phyloP scores from a whole-genome alignment of 768 basidiomycete species.

The Hericium erinaceus region DNA sequence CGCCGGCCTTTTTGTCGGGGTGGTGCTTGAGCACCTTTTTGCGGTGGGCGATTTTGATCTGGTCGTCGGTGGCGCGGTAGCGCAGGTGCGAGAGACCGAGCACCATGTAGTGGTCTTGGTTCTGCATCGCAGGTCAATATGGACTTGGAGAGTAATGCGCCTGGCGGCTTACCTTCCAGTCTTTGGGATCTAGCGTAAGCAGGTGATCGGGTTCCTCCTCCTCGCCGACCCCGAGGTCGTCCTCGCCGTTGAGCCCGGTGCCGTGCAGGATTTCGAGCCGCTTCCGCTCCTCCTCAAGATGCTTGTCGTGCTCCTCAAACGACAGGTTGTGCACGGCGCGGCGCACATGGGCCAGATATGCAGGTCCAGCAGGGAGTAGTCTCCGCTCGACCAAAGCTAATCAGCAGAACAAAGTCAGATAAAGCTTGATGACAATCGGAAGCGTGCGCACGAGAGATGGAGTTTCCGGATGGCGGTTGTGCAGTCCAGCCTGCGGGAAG shows the following conservation, averaged over 20 bases:
- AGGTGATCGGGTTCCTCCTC: slow-evolving; percentile 73
- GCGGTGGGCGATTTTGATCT: slow-evolving; percentile 95
- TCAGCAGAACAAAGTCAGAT: not conserved
- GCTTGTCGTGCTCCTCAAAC: slow-evolving; percentile 76
- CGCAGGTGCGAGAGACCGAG: slow-evolving; percentile 89
- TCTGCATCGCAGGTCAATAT: slow-evolving; percentile 33
- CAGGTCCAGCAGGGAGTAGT: slow-evolving; percentile 80
- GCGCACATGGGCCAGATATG: slow-evolving; percentile 76
- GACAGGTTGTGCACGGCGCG: slow-evolving; percentile 66
- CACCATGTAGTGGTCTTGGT: slow-evolving; percentile 98
- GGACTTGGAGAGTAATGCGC: too few relatives aligned
- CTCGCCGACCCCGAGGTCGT: slow-evolving; percentile 88
- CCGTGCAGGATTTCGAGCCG: slow-evolving; percentile 41
- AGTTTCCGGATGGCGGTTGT: slow-evolving; percentile 26
- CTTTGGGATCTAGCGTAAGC: slow-evolving; percentile 82
- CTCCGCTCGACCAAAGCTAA: slow-evolving; percentile 34
- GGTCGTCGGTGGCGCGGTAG: slow-evolving; percentile 77
- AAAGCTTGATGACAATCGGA: not conserved
- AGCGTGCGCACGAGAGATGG: slow-evolving; percentile 22
- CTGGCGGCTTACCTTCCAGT: slow-evolving; percentile 77
- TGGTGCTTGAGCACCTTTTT: slow-evolving; percentile 98
- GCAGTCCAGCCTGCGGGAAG: slow-evolving; percentile 38
- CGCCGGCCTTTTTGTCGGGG: slow-evolving; percentile 84
- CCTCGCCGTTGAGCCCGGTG: slow-evolving; percentile 42
- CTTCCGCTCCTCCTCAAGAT: slow-evolving; percentile 43